Base-by-base conservation (phyloP, 2,329 filamentous ascomycete genomes). In the Colletotrichum liaoningense region DNA sequence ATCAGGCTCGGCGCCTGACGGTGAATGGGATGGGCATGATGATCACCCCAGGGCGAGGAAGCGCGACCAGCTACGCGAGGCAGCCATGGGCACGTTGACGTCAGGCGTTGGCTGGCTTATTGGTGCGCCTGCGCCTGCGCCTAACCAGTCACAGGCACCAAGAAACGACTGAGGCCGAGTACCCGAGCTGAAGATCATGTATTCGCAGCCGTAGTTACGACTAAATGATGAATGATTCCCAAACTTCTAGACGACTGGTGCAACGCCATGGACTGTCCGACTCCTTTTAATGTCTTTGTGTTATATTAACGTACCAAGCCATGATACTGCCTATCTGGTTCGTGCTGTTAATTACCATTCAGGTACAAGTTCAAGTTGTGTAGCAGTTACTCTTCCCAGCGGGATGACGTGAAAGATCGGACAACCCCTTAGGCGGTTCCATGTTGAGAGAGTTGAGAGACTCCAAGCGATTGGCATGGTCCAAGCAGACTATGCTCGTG, bases 31-130 rank as follows among this genome's bases (percentile, higher is more conserved):
- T 67, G 26, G 71, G 70, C 33, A 75, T 54, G 75, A 77, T 11
- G 75, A 78, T 68, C 77, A 79, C 62, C 81, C 86, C 72, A 86
- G 83, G 69, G 86, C 89, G 49, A 88, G 94, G 77, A 95, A 92
- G 85, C 88, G 94, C 77, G 94, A 96, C 80, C 92, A 93, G 81
- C 78, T 93, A 54, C 86, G 90, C 75, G 91, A 93, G 73, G 91
- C 88, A 46, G 91, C 92, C 9, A 90, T 92, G 68, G 91, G 90
- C n/a, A 91, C 91, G 1, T 80, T 93, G 59, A 91, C 92, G 3
- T 91, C 89, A 56, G 90, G 92, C 22, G 89, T 93, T 28, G 91
- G 92, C 0, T 93, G 92, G 92, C 80, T 93, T 59, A 88, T 93
- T 72, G 90, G 90, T 7, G 91, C 91, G 3, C 87, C 86, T 7